Base-by-base conservation (phyloP, 2,329 filamentous ascomycete species). In the Elsinoe arachidis region DNA sequence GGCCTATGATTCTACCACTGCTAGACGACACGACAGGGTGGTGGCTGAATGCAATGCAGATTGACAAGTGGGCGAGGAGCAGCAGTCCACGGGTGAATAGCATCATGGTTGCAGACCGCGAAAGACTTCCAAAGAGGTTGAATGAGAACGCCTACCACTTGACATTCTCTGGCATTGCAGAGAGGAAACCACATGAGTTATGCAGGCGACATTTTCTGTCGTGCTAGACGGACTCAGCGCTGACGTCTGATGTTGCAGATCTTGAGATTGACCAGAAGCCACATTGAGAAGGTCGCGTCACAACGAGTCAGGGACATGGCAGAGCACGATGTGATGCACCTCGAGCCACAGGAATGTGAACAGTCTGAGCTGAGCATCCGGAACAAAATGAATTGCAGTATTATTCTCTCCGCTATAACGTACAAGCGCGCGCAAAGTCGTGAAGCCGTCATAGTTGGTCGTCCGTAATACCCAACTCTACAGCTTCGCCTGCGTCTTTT, bases 401-500 rank as follows among this genome's bases (percentile, higher is more conserved):
- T 30, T 30, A 30, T 30, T 7, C 5, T 30, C 26, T 30, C 7
- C 26, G 26, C 26, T 30, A 30, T 7, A 7, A 30, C 9, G 7
- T 5, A 30, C 3, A 30, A 30, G 26, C 26, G 26, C 9, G 26
- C 26, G 26, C 26, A 30, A 30, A 30, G 4, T 30, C 7, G 26
- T 30, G 3, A 30, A 7, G 26, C 26, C 7, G 2, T 30, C 7
- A 9, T 9, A 9, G 26, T 9, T 30, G 26, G 26, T 30, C 26
- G 19, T 26, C n/a, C 12, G 33, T 37, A 37, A 17, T 21, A 11
- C 12, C 9, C 46, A 17, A 12, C 33, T 17, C 34, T 15, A 53
- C 15, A 53, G 49, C 49, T 53, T 53, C 4, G 49, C 49, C n/a
- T 53, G 49, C 17, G 37, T 51, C 46, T 35, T 53, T 19, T 39